Percentiles rank a stretch among this genome's conserved stretches.
These are phyloP conservation scores for Earliella scabrosa DNA, from an alignment of 1,284 basidiomycete species.

Conservation along the genomic window DNA sequence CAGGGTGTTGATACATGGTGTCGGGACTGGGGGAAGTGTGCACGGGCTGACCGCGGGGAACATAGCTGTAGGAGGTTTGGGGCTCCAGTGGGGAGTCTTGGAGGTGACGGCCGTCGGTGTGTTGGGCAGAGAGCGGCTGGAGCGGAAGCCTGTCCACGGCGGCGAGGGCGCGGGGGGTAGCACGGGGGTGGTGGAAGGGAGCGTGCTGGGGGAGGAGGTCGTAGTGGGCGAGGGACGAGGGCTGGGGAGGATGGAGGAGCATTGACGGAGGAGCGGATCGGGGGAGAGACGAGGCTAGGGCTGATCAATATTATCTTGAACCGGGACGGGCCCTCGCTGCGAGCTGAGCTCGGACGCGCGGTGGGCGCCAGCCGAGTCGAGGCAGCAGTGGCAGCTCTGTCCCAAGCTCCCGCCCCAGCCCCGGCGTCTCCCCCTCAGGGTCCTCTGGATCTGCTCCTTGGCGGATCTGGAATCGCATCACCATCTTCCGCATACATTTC, in stretches of 20 bases:
- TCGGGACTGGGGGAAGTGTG: conserved; percentile 18
- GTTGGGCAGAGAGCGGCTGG: conserved; percentile 5
- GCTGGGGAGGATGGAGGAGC: conserved; percentile 25
- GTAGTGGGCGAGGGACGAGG: conserved; percentile 20
- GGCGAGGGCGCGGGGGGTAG: conserved; percentile 21
- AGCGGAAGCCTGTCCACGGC: conserved; percentile 22
- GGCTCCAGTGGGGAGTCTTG: conserved; percentile 20
- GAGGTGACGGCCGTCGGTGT: conserved; percentile 7
- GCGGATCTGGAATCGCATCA: conserved; percentile 25
- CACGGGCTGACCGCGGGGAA: conserved; percentile 22
- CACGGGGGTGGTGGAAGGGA: conserved; percentile 11
- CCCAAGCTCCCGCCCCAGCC: too few species aligned
- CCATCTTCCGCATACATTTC: conserved; percentile 20
- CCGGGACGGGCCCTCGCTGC: neutral
- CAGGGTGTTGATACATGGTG: conserved; percentile 20
- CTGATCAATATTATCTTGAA: conserved; percentile 16
- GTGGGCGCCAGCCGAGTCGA: too few species aligned
- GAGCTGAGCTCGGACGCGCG: too few species aligned
- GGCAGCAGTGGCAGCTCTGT: too few species aligned
- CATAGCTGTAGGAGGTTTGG: conserved; percentile 21
- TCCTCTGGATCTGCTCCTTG: conserved; percentile 18
- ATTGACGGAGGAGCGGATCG: conserved; percentile 24
- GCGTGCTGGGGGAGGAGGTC: conserved; percentile 16
- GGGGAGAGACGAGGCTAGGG: conserved; percentile 7
- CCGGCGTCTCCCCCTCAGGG: conserved; percentile 25